Percentiles rank a stretch among this genome's conserved stretches.
phyloP scores from a whole-genome alignment of 306 rosid genomes.

The Corylus americana region DNA sequence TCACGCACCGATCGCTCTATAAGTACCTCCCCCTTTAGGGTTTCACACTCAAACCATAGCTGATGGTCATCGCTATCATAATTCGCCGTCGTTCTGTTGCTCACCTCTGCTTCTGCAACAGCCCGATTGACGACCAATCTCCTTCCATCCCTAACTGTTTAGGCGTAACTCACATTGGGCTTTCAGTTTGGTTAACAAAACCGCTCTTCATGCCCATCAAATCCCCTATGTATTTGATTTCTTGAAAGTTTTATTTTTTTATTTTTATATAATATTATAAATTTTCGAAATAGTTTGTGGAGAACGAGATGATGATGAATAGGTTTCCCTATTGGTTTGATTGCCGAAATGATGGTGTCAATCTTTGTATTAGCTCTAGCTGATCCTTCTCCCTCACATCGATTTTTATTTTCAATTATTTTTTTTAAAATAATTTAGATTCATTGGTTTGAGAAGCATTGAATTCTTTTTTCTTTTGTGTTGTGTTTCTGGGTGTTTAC shows the following conservation, averaged over 20 bases:
- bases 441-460: no score
- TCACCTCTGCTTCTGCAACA: background rate
- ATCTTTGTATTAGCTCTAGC: constrained; percentile 52
- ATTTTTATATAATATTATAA: background rate
- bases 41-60: background rate
- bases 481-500: background rate
- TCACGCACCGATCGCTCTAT: background rate
- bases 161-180: no score
- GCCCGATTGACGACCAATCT: background rate
- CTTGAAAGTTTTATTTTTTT: background rate
- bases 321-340: constrained; percentile 63
- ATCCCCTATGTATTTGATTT: no score
- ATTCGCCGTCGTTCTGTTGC: background rate
- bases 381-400: constrained; percentile 38
- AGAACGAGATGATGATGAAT: constrained; percentile 40
- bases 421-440: no score
- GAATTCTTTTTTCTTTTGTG: background rate
- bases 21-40: constrained; percentile 7
- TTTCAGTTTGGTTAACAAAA: no score
- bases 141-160: background rate
- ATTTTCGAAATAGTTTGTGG: background rate
- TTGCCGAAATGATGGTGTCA: constrained; percentile 44
- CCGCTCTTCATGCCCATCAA: no score
- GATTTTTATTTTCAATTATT: background rate
- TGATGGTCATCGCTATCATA: background rate